A percentile compares a stretch with the other conserved stretches of the same genome.
phyloP scores from a whole-genome alignment of 768 basidiomycete genomes.

The Leccinum variicolor region DNA sequence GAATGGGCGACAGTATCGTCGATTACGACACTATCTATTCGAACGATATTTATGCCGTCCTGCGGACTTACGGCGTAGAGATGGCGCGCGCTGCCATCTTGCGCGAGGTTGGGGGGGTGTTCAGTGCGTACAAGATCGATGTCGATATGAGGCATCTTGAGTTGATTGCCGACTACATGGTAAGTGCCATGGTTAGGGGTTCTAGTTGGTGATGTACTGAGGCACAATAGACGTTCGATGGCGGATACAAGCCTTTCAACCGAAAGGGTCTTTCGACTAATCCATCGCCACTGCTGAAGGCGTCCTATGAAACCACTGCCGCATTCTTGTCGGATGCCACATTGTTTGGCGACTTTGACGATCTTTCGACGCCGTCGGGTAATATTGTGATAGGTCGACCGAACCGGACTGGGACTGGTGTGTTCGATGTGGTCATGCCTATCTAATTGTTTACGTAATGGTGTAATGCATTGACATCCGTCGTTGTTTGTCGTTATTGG shows the following conservation, averaged over 20 bases:
- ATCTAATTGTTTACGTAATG: slow-evolving; percentile 7
- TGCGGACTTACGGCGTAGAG: slow-evolving; percentile 94
- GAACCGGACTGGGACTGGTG: slow-evolving; percentile 88
- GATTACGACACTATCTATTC: slow-evolving; percentile 83
- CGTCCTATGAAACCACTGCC: slow-evolving; percentile 95
- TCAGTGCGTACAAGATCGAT: slow-evolving; percentile 92
- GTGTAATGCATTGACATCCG: slow-evolving; percentile 11
- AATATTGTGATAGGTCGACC: slow-evolving; percentile 90
- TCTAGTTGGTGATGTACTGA: not conserved
- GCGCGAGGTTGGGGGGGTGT: slow-evolving; percentile 87
- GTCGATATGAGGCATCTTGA: slow-evolving; percentile 93
- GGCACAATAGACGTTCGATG: slow-evolving; percentile 81
- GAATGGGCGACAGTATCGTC: slow-evolving; percentile 53
- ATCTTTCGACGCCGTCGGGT: slow-evolving; percentile 84
- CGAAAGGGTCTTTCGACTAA: slow-evolving; percentile 90
- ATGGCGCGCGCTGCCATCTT: slow-evolving; percentile 91
- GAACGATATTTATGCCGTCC: slow-evolving; percentile 91
- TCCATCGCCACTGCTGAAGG: slow-evolving; percentile 94
- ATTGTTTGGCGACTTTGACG: slow-evolving; percentile 92
- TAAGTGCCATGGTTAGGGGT: slow-evolving; percentile 34
- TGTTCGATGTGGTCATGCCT: slow-evolving; percentile 82
- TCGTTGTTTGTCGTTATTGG: slow-evolving; percentile 24
- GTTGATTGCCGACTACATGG: slow-evolving; percentile 99
- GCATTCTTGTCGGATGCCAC: slow-evolving; percentile 93
- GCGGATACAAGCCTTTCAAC: slow-evolving; percentile 97